Conservation (phyloP, 1,284 basidiomycete species). For the Phylloporus sp. region DNA sequence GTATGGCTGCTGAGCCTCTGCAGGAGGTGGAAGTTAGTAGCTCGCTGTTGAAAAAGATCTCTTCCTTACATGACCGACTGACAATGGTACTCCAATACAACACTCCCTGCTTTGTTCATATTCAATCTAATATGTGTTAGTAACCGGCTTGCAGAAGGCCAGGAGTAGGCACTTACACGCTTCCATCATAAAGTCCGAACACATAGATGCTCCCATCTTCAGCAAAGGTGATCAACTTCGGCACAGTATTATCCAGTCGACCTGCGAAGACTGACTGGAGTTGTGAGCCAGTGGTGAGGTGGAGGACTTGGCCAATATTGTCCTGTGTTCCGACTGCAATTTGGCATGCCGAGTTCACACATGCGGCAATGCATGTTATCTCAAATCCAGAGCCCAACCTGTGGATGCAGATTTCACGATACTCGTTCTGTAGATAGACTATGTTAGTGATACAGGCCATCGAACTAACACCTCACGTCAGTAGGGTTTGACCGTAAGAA, state of each 20-base stretch:
- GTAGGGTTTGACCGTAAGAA: slow-evolving; percentile 2
- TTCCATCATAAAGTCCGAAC: slow-evolving; percentile 16
- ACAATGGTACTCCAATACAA: not conserved
- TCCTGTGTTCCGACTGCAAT: slow-evolving; percentile 13
- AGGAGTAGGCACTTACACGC: slow-evolving; percentile 10
- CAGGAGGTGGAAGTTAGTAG: not conserved
- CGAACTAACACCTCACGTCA: not conserved
- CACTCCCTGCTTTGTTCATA: not conserved
- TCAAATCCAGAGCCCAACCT: slow-evolving; percentile 15
- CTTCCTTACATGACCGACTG: slow-evolving; percentile 1
- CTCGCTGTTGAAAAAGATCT: not conserved
- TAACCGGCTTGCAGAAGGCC: not conserved
- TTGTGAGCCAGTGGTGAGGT: slow-evolving; percentile 11
- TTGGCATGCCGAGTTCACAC: not conserved
- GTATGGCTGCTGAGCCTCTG: not conserved
- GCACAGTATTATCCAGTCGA: slow-evolving; percentile 5
- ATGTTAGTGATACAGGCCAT: not conserved
- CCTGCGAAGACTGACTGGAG: slow-evolving; percentile 14
- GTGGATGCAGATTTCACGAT: slow-evolving; percentile 12
- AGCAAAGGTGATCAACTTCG: slow-evolving; percentile 9
- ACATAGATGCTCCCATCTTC: not conserved
- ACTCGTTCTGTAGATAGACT: slow-evolving; percentile 1
- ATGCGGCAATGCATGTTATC: slow-evolving; percentile 13
- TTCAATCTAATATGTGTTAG: not conserved
- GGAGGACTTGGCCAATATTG: slow-evolving; percentile 11